A percentile compares a stretch with the other conserved stretches of the same genome.
phyloP scores from a whole-genome alignment of 2,329 filamentous ascomycete species.

The Celoporthe dispersa region DNA sequence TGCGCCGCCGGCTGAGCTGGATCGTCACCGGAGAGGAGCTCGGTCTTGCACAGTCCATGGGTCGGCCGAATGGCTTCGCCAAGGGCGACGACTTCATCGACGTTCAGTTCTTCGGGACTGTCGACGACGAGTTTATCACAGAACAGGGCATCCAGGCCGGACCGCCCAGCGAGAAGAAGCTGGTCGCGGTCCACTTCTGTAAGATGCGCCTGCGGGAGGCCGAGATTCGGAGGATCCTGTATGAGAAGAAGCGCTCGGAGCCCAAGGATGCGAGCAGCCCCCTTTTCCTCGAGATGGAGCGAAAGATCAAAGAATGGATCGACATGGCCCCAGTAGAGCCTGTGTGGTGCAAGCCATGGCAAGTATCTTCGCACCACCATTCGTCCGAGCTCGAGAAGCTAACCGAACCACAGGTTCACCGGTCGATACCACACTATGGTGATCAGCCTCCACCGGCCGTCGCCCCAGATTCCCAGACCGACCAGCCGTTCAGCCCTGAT shows the following conservation, averaged over 20 bases:
- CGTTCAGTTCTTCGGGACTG: conserved; percentile 80
- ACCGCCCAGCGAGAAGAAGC: conserved; percentile 78
- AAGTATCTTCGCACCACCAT: conserved; percentile 39
- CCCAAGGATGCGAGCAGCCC: conserved; percentile 81
- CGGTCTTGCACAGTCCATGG: conserved; percentile 84
- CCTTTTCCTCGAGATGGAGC: conserved; percentile 83
- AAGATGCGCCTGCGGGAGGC: conserved; percentile 87
- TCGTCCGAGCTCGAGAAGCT: conserved; percentile 12
- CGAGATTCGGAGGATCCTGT: conserved; percentile 84
- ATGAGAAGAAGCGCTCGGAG: conserved; percentile 79
- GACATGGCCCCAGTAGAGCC: conserved; percentile 73
- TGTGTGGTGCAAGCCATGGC: conserved; percentile 80
- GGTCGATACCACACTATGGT: conserved; percentile 84
- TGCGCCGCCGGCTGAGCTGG: conserved; percentile 89
- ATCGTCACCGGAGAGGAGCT: conserved; percentile 87
- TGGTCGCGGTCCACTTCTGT: conserved; percentile 89
- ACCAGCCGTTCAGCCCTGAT: conserved; percentile 76
- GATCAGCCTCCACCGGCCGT: conserved; percentile 85
- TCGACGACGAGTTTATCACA: conserved; percentile 84
- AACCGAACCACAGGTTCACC: conserved; percentile 56
- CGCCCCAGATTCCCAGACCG: conserved; percentile 87
- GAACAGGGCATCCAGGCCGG: conserved; percentile 73
- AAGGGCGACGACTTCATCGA: conserved; percentile 82
- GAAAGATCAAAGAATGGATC: conserved; percentile 79
- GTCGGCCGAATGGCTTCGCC: conserved; percentile 83